Conservation (phyloP, 106 monocot species). For the Phalaenopsis aphrodite region DNA sequence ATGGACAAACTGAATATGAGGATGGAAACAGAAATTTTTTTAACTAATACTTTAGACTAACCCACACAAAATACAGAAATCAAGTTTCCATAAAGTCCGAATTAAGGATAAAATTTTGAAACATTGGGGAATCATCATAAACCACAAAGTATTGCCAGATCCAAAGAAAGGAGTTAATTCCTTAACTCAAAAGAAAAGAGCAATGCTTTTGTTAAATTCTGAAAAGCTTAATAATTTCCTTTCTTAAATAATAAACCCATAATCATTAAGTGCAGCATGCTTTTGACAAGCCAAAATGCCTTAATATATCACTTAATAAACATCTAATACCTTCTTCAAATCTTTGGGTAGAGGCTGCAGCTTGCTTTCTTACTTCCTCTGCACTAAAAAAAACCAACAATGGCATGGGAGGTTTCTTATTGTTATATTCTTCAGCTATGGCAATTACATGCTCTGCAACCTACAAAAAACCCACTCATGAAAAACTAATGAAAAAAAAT, state of each 20-base stretch:
- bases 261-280: background rate
- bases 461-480: slow-evolving; percentile 20
- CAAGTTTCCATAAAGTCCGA: background rate
- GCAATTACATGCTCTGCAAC: slow-evolving; percentile 79
- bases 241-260: background rate
- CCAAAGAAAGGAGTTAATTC: background rate
- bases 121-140: background rate
- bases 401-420: slow-evolving; percentile 54
- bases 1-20: background rate
- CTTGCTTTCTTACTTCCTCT: slow-evolving; percentile 77
- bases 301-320: background rate
- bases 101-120: background rate
- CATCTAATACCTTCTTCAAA: slow-evolving; percentile 51
- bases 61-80: background rate
- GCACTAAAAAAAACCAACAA: slow-evolving; percentile 62
- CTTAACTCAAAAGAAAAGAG: background rate
- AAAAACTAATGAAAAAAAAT: background rate
- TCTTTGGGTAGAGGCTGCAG: slow-evolving; percentile 77
- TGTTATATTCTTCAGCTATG: slow-evolving; percentile 58
- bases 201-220: background rate
- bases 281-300: background rate
- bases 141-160: background rate
- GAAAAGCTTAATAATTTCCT: background rate
- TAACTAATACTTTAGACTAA: background rate
- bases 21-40: background rate